Percentiles rank a stretch among this genome's conserved stretches.
Evolutionary conservation across 2,329 filamentous ascomycete genomes (phyloP).

Genomic region (Cadophora sp.): DNA sequence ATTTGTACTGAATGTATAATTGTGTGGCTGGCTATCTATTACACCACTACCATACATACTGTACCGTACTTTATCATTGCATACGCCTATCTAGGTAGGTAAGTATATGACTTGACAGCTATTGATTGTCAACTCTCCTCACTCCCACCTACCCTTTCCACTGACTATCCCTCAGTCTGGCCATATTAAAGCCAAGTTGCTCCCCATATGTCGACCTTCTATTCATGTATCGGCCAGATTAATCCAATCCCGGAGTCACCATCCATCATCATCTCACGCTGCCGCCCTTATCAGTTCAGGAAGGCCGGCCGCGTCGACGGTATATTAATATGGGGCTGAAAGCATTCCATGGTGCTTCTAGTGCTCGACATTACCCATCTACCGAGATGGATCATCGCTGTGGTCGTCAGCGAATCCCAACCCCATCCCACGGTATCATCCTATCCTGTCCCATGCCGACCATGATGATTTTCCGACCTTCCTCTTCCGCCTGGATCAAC

Average conservation of each 20-base stretch:
- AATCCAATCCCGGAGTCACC: background rate
- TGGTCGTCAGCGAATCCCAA: background rate
- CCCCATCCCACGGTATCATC: too few species aligned
- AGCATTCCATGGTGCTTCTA: conserved; percentile 22
- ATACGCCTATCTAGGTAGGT: too few species aligned
- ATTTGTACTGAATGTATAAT: too few species aligned
- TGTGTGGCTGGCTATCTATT: background rate
- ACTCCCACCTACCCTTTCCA: background rate
- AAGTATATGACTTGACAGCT: too few species aligned
- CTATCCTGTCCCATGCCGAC: too few species aligned
- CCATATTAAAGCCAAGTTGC: background rate
- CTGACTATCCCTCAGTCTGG: background rate
- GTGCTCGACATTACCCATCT: background rate
- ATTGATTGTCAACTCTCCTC: background rate
- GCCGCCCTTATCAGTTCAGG: conserved; percentile 2
- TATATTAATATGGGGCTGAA: conserved; percentile 24
- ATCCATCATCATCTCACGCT: conserved; percentile 9
- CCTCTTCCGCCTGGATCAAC: conserved; percentile 8
- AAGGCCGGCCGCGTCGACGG: background rate
- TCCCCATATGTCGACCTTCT: conserved; percentile 2
- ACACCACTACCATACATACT: too few species aligned
- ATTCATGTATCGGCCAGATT: conserved; percentile 7
- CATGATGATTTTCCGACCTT: background rate
- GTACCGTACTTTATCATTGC: too few species aligned
- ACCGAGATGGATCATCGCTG: conserved; percentile 9